A percentile compares a stretch with the other conserved stretches of the same genome.
Evolutionary conservation across 2,329 filamentous ascomycete genomes (phyloP).

Genomic region (Fulvia fulva): DNA sequence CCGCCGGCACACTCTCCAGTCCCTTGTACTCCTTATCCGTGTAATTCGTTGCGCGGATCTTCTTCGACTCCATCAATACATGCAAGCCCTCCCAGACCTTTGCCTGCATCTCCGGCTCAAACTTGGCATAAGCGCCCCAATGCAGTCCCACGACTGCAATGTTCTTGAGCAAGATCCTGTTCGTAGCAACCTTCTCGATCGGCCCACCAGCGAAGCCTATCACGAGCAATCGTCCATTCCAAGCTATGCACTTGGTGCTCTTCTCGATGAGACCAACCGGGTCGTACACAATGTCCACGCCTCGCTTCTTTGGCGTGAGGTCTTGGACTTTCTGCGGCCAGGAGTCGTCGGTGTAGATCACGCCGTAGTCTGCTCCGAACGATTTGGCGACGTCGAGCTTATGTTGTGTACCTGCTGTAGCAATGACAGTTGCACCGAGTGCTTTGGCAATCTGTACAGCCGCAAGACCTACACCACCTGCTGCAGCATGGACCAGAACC

Average conservation of each 20-base stretch:
- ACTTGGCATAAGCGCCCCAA: slow-evolving; percentile 79
- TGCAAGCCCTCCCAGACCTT: slow-evolving; percentile 81
- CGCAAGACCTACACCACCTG: slow-evolving; percentile 84
- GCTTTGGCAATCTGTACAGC: slow-evolving; percentile 94
- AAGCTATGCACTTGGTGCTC: slow-evolving; percentile 85
- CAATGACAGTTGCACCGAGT: slow-evolving; percentile 85
- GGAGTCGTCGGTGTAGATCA: slow-evolving; percentile 67
- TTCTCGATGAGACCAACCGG: slow-evolving; percentile 85
- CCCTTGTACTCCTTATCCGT: slow-evolving; percentile 78
- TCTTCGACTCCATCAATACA: slow-evolving; percentile 69
- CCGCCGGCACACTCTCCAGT: slow-evolving; percentile 71
- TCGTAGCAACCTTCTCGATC: slow-evolving; percentile 90
- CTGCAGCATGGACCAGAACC: slow-evolving; percentile 87
- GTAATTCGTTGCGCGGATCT: slow-evolving; percentile 78
- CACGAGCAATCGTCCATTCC: slow-evolving; percentile 84
- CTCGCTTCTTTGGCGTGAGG: slow-evolving; percentile 66
- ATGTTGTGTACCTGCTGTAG: slow-evolving; percentile 74
- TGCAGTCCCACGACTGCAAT: slow-evolving; percentile 84
- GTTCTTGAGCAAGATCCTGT: slow-evolving; percentile 90
- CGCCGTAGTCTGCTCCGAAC: slow-evolving; percentile 79
- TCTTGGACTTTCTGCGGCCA: slow-evolving; percentile 69
- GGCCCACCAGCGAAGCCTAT: slow-evolving; percentile 82
- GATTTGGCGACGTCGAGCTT: slow-evolving; percentile 75
- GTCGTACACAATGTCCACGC: slow-evolving; percentile 93
- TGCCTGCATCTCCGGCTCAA: slow-evolving; percentile 66